Base-by-base conservation (phyloP, 2,329 filamentous ascomycete species). In the Aspergillus ibericus region DNA sequence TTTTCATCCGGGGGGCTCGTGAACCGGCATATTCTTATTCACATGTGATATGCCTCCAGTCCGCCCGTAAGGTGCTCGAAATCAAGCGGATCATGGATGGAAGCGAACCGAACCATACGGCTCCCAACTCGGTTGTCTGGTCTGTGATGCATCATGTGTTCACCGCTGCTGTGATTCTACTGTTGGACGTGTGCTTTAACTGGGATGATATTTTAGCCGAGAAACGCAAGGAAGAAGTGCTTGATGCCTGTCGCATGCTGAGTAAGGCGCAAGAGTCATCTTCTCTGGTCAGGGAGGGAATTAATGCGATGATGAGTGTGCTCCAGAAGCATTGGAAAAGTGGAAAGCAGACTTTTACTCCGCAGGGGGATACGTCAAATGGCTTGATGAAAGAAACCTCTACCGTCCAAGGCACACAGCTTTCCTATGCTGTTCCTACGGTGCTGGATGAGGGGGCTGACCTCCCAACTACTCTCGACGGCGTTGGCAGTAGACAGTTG, bases 141-240 rank as follows among this genome's bases (percentile, higher is more conserved):
- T 64, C 68, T 2, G 66, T 75, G 5, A 70, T 75, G 63, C 72
- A 78, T 56, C 74, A 77, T 46, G 70, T 78, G 0, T 78, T 78
- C 55, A 71, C 78, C 65, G 75, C 76, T 1, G 72, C 73, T 1
- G 72, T 74, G 1, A 72, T 76, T 5, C 54, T 78, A 10, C 59
- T 77, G 4, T 74, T 78, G 58, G 76, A 78, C 36, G 67, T 75
- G 0, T 78, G 75, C 57, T 75, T 77, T 60, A 77, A 77, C 44
- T 72, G 70, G 62, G 72, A 73, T 49, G 73, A 77, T 42, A 69
- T 74, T 1, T 57, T 74, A 0, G 74, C 70, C 1, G 71, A 74
- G 5, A 71, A 67, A 12, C 65, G 75, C 5, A 70, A 70, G 34
- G 60, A 72, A 25, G 76, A 78, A 49, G 74, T 78, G 1, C 61